These are phyloP conservation scores for Dactylorhiza incarnata DNA, from an alignment of 106 monocot species.

Conservation along the genomic window DNA sequence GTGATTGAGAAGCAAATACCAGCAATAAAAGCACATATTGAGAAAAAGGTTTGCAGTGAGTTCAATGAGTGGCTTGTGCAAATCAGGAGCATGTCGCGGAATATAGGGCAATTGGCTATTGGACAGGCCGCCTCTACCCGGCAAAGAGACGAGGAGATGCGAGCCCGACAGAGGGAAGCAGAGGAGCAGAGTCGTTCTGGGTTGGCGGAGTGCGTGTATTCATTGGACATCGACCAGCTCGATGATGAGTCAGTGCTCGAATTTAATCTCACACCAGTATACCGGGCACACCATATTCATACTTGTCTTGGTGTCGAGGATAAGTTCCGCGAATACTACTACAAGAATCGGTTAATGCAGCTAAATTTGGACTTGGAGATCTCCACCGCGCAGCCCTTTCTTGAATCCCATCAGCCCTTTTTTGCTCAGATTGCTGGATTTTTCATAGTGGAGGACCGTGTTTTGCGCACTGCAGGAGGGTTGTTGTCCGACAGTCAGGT, in stretches of 20 bases:
- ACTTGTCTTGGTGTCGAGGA: conserved; percentile 60
- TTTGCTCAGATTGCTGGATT: conserved; percentile 81
- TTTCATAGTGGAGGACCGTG: conserved; percentile 87
- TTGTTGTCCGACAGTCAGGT: conserved; percentile 45
- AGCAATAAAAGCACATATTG: conserved; percentile 39
- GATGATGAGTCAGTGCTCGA: conserved; percentile 51
- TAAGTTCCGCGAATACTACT: conserved; percentile 71
- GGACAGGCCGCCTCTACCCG: conserved; percentile 62
- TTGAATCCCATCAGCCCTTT: conserved; percentile 85
- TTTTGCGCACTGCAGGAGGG: conserved; percentile 29
- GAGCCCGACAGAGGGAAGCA: conserved; percentile 49
- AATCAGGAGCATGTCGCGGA: conserved; percentile 47
- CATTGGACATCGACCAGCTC: conserved; percentile 39
- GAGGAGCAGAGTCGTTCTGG: conserved; percentile 55
- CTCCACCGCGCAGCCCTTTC: conserved; percentile 55
- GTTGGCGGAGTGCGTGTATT: conserved; percentile 39
- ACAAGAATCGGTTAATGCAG: conserved; percentile 85
- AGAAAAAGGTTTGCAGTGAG: conserved; percentile 49
- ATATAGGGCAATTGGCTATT: conserved; percentile 79
- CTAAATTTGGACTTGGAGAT: conserved; percentile 80
- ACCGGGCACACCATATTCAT: conserved; percentile 74
- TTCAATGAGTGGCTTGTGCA: conserved; percentile 83
- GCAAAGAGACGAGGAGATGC: conserved; percentile 61
- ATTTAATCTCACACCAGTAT: conserved; percentile 75
- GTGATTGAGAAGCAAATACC: conserved; percentile 50